Evolutionary conservation across 2,329 filamentous ascomycete species (phyloP), one percentile per base, ranked within the genome.

Genomic region (Apiospora kogelbergensis): DNA sequence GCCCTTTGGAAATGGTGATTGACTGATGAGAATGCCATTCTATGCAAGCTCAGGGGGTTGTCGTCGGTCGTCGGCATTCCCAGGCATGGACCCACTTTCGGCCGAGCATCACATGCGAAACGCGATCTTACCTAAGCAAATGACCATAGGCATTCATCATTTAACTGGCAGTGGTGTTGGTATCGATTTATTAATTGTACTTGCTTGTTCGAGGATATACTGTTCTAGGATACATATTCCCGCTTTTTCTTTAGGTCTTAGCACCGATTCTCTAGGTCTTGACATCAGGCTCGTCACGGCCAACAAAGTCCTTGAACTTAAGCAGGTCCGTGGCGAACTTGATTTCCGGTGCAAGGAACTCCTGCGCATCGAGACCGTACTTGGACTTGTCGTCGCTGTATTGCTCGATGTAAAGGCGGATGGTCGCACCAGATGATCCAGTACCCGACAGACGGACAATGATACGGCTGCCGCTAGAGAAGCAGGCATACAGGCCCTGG

Each of bases 381-480:
- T 90, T 94, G 71, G 88, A 90, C 71, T 90, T 85, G 78, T 98
- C 94, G 72, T 84, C 88, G 81, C 93, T 95, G 85, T 98, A 93
- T 86, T 96, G 95, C 89, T 99, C 96, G 74, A 99, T 91, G 83
- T 99, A 99, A 74, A 99, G 86, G 72, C 96, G 93, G 79, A 99
- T 98, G 41, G 96, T 99, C 64, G 96, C 96, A 68, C 96, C 96
- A 65, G 93, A 97, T 76, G 93, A 97, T 73, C 96, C 96, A 24
- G 96, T 99, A 66, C 96, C 96, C 1, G 95, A 98, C 70, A 99
- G 86, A 76, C 96, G 93, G 69, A 98, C 94, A 67, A 99, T 94
- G 71, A 98, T 95, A 74, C 96, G 92, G 84, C 93, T 97, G 72
- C 95, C 95, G 70, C 97, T 95, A 68, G 94, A 94, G 82, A 98